Evolutionary conservation across 305 asterid genomes (phyloP).

Genomic region (Ruellia speciosa): DNA sequence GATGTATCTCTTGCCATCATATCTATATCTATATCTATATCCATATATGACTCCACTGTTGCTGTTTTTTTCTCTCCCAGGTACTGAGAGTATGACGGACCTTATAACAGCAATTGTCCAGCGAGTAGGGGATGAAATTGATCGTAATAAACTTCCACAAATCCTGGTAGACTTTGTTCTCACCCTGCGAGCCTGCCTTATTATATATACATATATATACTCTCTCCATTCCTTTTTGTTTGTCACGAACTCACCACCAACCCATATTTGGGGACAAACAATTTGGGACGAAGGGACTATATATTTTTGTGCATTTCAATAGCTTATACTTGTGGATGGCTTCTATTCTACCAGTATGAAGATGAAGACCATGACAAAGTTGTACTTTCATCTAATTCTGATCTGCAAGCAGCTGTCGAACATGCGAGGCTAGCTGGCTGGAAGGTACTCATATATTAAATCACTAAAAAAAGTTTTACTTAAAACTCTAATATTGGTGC

Average conservation of each 20-base stretch:
- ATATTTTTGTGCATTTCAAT: constrained; percentile 6
- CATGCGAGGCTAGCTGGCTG: constrained; percentile 90
- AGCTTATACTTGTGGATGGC: constrained; percentile 25
- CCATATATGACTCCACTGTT: constrained; percentile 33
- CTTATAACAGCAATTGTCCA: constrained; percentile 81
- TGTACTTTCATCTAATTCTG: constrained; percentile 79
- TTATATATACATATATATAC: no score
- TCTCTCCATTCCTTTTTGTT: no score
- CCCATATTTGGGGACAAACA: no score
- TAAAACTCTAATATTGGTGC: no score
- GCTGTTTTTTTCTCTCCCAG: constrained; percentile 31
- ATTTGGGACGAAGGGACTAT: not conserved
- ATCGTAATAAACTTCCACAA: constrained; percentile 75
- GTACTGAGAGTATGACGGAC: constrained; percentile 63
- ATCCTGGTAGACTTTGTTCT: constrained; percentile 50
- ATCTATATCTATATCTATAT: no score
- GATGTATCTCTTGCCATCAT: no score
- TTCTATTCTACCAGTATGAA: constrained; percentile 57
- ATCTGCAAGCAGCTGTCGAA: constrained; percentile 90
- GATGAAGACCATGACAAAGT: constrained; percentile 83
- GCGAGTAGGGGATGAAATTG: constrained; percentile 88
- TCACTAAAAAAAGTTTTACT: no score
- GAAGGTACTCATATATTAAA: constrained; percentile 47
- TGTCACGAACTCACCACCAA: no score
- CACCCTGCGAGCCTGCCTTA: not conserved